These are phyloP conservation scores for Heliamphora pulchella DNA, from an alignment of 179 eudicot species.

Conservation along the genomic window DNA sequence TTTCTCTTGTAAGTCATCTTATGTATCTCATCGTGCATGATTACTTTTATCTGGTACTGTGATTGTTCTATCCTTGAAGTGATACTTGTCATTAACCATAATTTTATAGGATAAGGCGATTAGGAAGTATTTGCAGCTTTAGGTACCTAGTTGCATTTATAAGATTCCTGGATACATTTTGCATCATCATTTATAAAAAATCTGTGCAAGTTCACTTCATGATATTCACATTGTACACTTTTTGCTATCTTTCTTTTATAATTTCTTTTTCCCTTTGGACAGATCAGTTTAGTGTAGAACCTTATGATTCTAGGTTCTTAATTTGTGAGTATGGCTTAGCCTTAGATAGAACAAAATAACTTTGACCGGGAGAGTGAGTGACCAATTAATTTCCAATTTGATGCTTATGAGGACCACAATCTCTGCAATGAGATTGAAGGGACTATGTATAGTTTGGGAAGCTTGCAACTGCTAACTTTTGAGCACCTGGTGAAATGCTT, in stretches of 20 bases:
- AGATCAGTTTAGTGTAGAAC: no score
- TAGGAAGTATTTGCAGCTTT: not conserved
- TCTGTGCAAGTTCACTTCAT: not conserved
- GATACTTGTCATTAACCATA: not conserved
- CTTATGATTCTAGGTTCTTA: no score
- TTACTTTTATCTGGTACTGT: not conserved
- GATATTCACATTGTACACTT: not conserved
- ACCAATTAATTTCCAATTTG: not conserved
- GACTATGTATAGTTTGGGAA: not conserved
- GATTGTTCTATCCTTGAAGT: not conserved
- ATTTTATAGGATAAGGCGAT: not conserved
- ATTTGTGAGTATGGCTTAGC: not conserved
- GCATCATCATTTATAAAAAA: not conserved
- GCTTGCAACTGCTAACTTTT: not conserved
- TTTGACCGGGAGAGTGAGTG: not conserved
- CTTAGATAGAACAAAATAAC: not conserved
- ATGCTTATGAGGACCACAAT: not conserved
- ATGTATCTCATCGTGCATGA: not conserved
- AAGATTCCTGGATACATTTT: not conserved
- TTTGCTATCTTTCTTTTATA: not conserved
- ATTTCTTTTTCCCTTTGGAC: no score
- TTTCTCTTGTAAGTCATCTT: conserved; percentile 59
- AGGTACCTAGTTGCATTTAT: not conserved
- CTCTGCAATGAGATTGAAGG: not conserved
- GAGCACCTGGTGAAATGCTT: not conserved